phyloP scores from a whole-genome alignment of 345 rosid genomes.

The Syzygium jambos region DNA sequence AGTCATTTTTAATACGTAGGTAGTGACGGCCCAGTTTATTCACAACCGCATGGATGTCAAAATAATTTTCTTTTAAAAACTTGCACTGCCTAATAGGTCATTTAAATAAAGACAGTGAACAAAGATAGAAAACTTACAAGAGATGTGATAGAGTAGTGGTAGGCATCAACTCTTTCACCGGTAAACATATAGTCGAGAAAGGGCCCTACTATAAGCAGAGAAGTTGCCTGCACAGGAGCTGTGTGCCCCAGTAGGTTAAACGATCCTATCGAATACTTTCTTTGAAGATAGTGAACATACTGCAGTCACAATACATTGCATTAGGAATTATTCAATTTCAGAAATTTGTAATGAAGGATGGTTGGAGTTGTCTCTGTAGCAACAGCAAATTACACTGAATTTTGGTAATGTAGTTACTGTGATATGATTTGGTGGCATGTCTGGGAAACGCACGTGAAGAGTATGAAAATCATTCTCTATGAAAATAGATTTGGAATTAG shows the following conservation, averaged over 20 bases:
- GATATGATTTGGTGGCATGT: not conserved
- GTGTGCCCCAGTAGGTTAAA: constrained; percentile 91
- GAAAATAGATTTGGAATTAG: not conserved
- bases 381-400: not conserved
- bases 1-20: not conserved
- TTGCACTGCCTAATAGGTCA: not conserved
- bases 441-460: not conserved
- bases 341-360: not conserved
- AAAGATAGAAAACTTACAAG: constrained; percentile 35
- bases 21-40: not conserved
- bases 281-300: constrained; percentile 92
- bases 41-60: not conserved
- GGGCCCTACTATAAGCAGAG: constrained; percentile 77
- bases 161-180: constrained; percentile 66
- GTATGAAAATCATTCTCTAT: not conserved
- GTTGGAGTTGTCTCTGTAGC: not conserved
- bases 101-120: not conserved
- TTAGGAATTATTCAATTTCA: not conserved
- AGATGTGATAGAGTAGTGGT: constrained; percentile 38
- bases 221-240: constrained; percentile 93
- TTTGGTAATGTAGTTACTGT: not conserved
- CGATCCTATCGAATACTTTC: constrained; percentile 85
- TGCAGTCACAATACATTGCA: constrained; percentile 16
- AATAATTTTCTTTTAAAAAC: not conserved
- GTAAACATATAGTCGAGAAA: constrained; percentile 90